phyloP scores from a whole-genome alignment of 139 green algal genomes.

The Cymbomonas tetramitiformis region DNA sequence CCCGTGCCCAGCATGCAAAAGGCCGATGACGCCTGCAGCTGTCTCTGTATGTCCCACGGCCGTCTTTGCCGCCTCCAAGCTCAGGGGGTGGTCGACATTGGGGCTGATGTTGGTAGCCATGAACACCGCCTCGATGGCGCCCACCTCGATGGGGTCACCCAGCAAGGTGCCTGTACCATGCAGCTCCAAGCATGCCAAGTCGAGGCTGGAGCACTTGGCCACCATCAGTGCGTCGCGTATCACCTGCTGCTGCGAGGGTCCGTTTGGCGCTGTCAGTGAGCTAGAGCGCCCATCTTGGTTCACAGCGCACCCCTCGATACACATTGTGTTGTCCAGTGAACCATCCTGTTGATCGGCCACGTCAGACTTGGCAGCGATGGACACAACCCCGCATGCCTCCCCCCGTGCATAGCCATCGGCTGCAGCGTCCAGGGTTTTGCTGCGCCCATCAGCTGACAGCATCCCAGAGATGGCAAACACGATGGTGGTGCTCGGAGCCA shows the following conservation, averaged over 20 bases:
- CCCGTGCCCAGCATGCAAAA: slow-evolving; percentile 23
- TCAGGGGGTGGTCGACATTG: too few species aligned
- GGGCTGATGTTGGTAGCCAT: too few species aligned
- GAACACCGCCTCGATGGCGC: slow-evolving; percentile 36
- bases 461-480: slow-evolving; percentile 35
- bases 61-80: too few species aligned
- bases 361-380: slow-evolving; percentile 8
- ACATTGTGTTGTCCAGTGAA: not conserved
- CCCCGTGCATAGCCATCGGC: slow-evolving; percentile 69
- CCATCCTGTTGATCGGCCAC: slow-evolving; percentile 2
- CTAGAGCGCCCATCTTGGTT: slow-evolving; percentile 70
- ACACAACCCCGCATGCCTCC: slow-evolving; percentile 38
- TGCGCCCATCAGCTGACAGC: slow-evolving; percentile 56
- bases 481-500: slow-evolving; percentile 38
- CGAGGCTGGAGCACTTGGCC: slow-evolving; percentile 12
- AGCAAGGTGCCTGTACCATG: slow-evolving; percentile 67
- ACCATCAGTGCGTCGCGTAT: slow-evolving; percentile 37
- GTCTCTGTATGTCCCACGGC: slow-evolving; percentile 68
- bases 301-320: slow-evolving; percentile 35
- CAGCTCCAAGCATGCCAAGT: slow-evolving; percentile 39
- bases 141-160: slow-evolving; percentile 75
- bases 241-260: slow-evolving; percentile 63
- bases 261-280: slow-evolving; percentile 70
- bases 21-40: slow-evolving; percentile 53
- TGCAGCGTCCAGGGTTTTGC: slow-evolving; percentile 63